Evolutionary conservation across 768 basidiomycete species (phyloP).

Genomic region (Mycena epipterygia): DNA sequence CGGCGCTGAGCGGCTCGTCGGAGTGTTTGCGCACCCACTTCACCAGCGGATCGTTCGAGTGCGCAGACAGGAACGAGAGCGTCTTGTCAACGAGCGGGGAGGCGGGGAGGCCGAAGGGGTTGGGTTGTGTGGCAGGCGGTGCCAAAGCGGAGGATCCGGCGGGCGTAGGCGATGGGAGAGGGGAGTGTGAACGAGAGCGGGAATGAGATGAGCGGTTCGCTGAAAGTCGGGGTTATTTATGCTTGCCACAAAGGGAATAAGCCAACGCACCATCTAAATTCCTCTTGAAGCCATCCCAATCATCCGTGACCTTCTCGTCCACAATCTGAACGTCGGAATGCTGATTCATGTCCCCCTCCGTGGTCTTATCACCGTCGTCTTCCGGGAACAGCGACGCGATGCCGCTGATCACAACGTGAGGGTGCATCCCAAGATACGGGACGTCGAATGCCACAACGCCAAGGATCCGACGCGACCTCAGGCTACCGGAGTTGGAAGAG

Average conservation of each 20-base stretch:
- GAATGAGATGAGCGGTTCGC: constrained; percentile 11
- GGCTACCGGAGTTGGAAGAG: constrained; percentile 47
- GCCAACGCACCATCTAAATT: constrained; percentile 43
- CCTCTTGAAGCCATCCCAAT: constrained; percentile 62
- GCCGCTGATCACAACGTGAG: constrained; percentile 70
- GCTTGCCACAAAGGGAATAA: not conserved
- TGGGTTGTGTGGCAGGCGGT: constrained; percentile 26
- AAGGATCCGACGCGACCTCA: constrained; percentile 57
- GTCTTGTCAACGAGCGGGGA: constrained; percentile 52
- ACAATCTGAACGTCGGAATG: constrained; percentile 58
- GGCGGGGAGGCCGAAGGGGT: constrained; percentile 30
- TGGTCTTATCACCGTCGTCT: constrained; percentile 43
- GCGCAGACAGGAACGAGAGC: constrained; percentile 53
- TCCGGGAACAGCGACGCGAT: constrained; percentile 66
- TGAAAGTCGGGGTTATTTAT: constrained; percentile 5
- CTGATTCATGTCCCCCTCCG: constrained; percentile 60
- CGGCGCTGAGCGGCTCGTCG: constrained; percentile 62
- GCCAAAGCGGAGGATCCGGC: constrained; percentile 28
- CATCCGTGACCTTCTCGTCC: constrained; percentile 60
- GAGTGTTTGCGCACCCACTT: constrained; percentile 68
- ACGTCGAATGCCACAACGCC: constrained; percentile 72
- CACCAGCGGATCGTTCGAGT: constrained; percentile 59
- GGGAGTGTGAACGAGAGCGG: constrained; percentile 34
- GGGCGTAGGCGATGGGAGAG: constrained; percentile 31
- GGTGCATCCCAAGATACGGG: constrained; percentile 73